These are phyloP conservation scores for Globisporangium lucens DNA, from an alignment of 352 stramenopile species.

Conservation along the genomic window DNA sequence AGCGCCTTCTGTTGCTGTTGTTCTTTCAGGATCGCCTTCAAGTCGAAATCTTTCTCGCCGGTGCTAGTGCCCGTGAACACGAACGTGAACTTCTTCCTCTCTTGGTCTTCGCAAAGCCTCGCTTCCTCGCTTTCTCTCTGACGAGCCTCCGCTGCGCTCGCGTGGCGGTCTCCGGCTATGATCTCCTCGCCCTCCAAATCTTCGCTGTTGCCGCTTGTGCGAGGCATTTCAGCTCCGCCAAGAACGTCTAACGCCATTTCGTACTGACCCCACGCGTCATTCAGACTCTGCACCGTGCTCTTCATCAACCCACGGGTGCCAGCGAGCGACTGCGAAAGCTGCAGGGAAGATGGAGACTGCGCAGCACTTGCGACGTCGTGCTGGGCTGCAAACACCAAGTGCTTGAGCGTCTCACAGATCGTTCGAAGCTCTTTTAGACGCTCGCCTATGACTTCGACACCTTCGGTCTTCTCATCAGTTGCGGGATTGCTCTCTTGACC, in stretches of 20 bases:
- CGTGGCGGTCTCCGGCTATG: neutral
- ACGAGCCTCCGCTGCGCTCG: neutral
- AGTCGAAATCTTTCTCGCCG: conserved; percentile 60
- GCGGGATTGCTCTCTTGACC: neutral
- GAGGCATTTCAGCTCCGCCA: neutral
- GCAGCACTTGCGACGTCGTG: conserved; percentile 24
- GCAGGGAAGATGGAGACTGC: neutral
- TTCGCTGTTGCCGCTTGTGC: neutral
- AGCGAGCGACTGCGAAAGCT: conserved; percentile 1
- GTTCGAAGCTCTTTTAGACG: conserved; percentile 37
- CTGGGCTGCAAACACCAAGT: conserved; percentile 40
- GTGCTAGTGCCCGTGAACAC: conserved; percentile 78
- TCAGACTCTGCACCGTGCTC: conserved; percentile 21
- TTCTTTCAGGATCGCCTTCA: conserved; percentile 38
- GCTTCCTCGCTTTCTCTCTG: neutral
- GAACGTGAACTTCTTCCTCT: conserved; percentile 26
- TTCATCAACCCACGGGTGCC: conserved; percentile 20
- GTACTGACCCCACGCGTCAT: conserved; percentile 18
- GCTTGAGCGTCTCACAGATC: conserved; percentile 48
- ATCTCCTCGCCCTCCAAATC: conserved; percentile 1
- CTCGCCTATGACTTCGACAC: neutral
- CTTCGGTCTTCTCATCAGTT: conserved; percentile 1
- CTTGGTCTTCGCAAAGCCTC: neutral
- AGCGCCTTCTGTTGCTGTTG: conserved; percentile 20
- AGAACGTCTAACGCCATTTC: conserved; percentile 12